Evolutionary conservation across 2,329 filamentous ascomycete genomes (phyloP).

Genomic region (Tolypocladium cylindrosporum): DNA sequence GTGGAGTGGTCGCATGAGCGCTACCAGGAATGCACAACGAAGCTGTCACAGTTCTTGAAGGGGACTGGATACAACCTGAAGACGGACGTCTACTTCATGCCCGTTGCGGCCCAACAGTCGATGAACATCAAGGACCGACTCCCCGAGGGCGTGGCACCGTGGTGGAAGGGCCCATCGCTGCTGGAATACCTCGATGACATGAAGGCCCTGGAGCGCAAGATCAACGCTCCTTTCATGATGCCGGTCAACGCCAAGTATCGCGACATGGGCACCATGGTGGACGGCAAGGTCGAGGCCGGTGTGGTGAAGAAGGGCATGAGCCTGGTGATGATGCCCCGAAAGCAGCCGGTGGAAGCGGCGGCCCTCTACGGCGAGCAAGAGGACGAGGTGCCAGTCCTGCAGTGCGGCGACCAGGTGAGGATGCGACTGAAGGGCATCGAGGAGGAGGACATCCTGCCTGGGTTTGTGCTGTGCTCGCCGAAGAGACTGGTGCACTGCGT

Average conservation of each 20-base stretch:
- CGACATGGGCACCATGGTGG: conserved; percentile 94
- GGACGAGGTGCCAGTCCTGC: conserved; percentile 73
- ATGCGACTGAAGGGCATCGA: conserved; percentile 88
- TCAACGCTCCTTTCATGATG: conserved; percentile 99
- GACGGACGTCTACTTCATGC: conserved; percentile 90
- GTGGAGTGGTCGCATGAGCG: conserved; percentile 92
- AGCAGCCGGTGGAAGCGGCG: conserved; percentile 66
- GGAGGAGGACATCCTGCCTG: conserved; percentile 92
- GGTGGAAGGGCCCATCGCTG: conserved; percentile 83
- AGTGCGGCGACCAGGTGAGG: conserved; percentile 91
- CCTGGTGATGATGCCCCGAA: conserved; percentile 94
- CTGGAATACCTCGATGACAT: conserved; percentile 94
- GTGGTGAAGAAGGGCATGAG: conserved; percentile 83
- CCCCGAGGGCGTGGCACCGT: conserved; percentile 63
- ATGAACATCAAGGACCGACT: conserved; percentile 84
- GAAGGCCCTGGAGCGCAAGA: conserved; percentile 85
- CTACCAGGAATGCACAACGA: conserved; percentile 86
- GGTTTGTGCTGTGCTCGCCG: conserved; percentile 91
- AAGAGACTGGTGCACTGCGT: conserved; percentile 93
- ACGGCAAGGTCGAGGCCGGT: conserved; percentile 94
- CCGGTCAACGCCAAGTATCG: conserved; percentile 91
- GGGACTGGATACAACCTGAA: conserved; percentile 90
- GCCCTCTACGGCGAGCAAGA: conserved; percentile 93
- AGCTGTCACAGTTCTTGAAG: conserved; percentile 81
- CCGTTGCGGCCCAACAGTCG: conserved; percentile 81